Conservation (phyloP, 257 asterid genomes). For the Forsythia viridissima region DNA sequence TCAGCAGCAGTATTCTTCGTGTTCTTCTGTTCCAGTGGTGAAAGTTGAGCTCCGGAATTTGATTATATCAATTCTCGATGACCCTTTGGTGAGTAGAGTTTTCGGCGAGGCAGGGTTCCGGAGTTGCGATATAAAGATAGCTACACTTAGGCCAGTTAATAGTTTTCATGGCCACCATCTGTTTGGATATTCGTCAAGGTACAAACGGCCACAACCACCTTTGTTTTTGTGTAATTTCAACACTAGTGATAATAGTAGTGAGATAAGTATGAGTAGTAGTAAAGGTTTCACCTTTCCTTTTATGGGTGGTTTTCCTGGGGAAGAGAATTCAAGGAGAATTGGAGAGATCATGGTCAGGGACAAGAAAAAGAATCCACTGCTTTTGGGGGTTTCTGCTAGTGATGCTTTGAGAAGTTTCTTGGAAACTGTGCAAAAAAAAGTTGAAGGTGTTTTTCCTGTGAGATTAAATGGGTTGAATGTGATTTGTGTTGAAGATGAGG, state of each 20-base stretch:
- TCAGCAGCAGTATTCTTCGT: conserved; percentile 49
- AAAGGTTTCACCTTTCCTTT: conserved; percentile 66
- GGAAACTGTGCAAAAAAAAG: conserved; percentile 42
- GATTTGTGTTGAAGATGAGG: conserved; percentile 55
- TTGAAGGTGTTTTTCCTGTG: conserved; percentile 40
- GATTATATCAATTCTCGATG: conserved; percentile 76
- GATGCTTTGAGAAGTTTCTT: conserved; percentile 58
- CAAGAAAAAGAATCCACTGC: conserved; percentile 61
- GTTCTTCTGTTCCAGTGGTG: conserved; percentile 59
- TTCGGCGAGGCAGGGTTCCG: conserved; percentile 88
- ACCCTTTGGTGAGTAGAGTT: conserved; percentile 84
- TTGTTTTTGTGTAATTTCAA: conserved; percentile 61
- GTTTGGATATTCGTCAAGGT: conserved; percentile 55
- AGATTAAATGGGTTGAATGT: conserved; percentile 56
- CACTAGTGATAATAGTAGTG: conserved; percentile 14
- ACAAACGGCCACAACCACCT: conserved; percentile 59
- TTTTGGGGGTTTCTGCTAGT: conserved; percentile 65
- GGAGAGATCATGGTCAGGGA: conserved; percentile 60
- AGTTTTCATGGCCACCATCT: conserved; percentile 43
- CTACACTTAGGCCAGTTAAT: conserved; percentile 57
- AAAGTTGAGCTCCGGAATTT: conserved; percentile 81
- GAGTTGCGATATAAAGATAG: conserved; percentile 78
- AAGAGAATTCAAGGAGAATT: conserved; percentile 63
- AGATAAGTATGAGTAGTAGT: conserved; percentile 17
- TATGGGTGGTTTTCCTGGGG: conserved; percentile 57